Conservation (phyloP, 331 rosid species). For the Malus hybrid region DNA sequence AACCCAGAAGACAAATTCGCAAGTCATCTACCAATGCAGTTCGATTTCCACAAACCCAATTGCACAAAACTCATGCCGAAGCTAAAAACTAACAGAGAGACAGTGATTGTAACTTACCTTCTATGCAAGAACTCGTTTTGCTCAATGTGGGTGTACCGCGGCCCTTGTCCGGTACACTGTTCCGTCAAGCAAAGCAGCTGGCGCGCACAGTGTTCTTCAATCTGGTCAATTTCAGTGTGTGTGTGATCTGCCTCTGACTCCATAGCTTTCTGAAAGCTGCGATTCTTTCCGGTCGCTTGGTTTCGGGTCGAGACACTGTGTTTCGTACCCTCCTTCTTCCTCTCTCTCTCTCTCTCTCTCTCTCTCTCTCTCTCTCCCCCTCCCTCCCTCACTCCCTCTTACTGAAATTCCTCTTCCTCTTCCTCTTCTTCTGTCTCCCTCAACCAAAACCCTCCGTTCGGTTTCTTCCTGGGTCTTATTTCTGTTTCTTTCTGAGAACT, state of each 20-base stretch:
- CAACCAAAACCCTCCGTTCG: neutral
- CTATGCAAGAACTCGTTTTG: slow-evolving; percentile 67
- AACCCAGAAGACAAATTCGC: neutral
- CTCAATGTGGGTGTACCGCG: slow-evolving; percentile 46
- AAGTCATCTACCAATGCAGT: neutral
- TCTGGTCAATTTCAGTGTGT: neutral
- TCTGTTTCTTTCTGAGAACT: too few relatives aligned
- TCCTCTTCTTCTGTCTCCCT: neutral
- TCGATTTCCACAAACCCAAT: neutral
- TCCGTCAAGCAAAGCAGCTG: slow-evolving; percentile 43
- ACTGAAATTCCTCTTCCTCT: neutral
- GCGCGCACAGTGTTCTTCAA: neutral
- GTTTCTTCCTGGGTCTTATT: neutral
- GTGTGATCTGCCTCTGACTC: neutral
- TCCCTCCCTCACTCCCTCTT: neutral
- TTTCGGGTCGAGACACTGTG: neutral
- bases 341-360: neutral
- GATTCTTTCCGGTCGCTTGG: neutral
- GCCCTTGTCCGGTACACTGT: slow-evolving; percentile 38
- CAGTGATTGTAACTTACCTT: slow-evolving; percentile 35
- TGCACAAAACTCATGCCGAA: neutral
- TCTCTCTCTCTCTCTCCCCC: neutral
- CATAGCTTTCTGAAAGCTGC: neutral
- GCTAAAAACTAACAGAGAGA: neutral
- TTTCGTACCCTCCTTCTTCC: neutral